Conservation (phyloP, 2,329 filamentous ascomycete species). For the Aspergillus sp. region DNA sequence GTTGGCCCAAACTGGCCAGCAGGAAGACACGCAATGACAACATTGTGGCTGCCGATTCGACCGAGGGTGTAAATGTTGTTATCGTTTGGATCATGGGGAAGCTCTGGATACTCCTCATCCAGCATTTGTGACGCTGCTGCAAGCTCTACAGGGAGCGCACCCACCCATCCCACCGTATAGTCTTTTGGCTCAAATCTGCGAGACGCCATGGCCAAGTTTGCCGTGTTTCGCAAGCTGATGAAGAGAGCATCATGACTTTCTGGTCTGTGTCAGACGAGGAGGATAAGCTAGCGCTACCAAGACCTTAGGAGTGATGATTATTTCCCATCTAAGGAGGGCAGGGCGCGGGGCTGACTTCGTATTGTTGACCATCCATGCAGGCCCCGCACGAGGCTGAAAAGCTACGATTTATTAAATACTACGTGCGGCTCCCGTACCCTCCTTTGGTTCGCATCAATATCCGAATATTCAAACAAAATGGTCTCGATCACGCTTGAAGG, state of each 20-base stretch:
- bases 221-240: no score
- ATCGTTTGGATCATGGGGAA: neutral
- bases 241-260: no score
- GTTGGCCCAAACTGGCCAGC: neutral
- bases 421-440: no score
- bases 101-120: neutral
- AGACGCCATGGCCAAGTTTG: no score
- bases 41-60: neutral
- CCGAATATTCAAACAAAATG: neutral
- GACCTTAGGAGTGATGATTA: no score
- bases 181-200: neutral
- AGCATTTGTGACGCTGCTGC: neutral
- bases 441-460: neutral
- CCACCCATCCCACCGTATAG: conserved; percentile 1
- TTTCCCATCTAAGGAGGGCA: no score
- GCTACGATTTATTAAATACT: no score
- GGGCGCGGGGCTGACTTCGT: no score
- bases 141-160: neutral
- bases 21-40: neutral
- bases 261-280: no score
- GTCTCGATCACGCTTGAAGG: neutral
- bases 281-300: no score
- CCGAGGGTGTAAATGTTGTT: neutral
- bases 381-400: no score
- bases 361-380: no score